Evolutionary conservation across 768 basidiomycete genomes (phyloP).

Genomic region (Lactifluus hygrophoroides): DNA sequence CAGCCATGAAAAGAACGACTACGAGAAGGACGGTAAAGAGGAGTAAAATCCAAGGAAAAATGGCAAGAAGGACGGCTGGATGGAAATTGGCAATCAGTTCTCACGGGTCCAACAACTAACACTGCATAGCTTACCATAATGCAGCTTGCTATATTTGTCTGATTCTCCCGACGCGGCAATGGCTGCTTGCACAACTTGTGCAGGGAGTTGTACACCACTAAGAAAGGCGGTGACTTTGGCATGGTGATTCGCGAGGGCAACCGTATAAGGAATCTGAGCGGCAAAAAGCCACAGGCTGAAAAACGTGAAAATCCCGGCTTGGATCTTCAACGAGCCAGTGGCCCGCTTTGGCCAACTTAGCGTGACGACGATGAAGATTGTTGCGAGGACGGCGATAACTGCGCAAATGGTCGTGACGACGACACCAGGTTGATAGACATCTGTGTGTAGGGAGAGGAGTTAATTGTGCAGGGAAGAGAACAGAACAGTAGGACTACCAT

Average conservation of each 20-base stretch:
- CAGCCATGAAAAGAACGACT: constrained; percentile 4
- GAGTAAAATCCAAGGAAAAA: constrained; percentile 15
- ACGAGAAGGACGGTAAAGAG: neutral
- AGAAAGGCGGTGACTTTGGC: constrained; percentile 38
- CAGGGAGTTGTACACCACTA: constrained; percentile 31
- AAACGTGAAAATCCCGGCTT: constrained; percentile 34
- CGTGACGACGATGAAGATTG: constrained; percentile 26
- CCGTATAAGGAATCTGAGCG: constrained; percentile 39
- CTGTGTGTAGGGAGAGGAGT: constrained; percentile 16
- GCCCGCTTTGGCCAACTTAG: constrained; percentile 19
- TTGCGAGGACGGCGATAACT: constrained; percentile 28
- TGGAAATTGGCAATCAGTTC: neutral
- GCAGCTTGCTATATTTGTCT: constrained; percentile 4
- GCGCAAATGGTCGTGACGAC: constrained; percentile 19
- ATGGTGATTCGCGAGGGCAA: constrained; percentile 37
- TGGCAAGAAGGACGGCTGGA: constrained; percentile 10
- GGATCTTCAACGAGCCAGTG: constrained; percentile 20
- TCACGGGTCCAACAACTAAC: neutral
- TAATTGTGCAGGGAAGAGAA: constrained; percentile 6
- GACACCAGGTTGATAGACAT: constrained; percentile 21
- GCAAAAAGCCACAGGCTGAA: constrained; percentile 41
- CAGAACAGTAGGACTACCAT: constrained; percentile 15
- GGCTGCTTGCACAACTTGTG: constrained; percentile 29
- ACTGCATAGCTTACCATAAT: neutral
- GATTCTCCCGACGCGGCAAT: neutral